Percentiles rank a stretch among this genome's conserved stretches.
Evolutionary conservation across 495 filamentous ascomycete genomes (phyloP).

Genomic region (Daldinia vernicosa): DNA sequence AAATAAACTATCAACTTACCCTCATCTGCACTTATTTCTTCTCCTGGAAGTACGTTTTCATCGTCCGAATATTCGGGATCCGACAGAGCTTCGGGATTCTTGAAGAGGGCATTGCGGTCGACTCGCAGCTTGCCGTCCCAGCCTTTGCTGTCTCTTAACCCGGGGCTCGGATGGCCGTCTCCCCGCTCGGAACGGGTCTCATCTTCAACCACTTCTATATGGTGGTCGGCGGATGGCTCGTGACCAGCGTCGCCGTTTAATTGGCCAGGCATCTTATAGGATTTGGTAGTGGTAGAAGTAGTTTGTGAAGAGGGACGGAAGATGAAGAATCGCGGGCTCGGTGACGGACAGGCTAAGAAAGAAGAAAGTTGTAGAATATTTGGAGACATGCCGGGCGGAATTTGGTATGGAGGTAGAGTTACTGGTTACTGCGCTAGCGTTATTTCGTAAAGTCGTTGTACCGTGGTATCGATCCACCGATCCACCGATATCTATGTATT

Average conservation of each 20-base stretch:
- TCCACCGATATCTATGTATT: too few species aligned
- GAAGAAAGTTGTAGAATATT: constrained; percentile 41
- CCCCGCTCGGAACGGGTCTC: constrained; percentile 49
- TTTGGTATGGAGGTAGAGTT: constrained; percentile 17
- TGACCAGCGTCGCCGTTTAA: constrained; percentile 43
- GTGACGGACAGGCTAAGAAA: constrained; percentile 24
- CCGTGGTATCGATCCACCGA: constrained; percentile 6
- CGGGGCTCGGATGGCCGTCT: constrained; percentile 55
- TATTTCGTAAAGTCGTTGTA: constrained; percentile 7
- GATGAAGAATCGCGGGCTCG: constrained; percentile 29
- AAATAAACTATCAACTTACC: constrained; percentile 61
- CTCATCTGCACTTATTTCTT: constrained; percentile 84
- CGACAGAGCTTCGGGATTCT: constrained; percentile 79
- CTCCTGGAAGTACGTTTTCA: constrained; percentile 76
- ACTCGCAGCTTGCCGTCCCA: constrained; percentile 93
- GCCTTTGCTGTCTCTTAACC: constrained; percentile 71
- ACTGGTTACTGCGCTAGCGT: not conserved
- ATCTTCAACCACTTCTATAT: constrained; percentile 56
- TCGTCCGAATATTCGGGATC: constrained; percentile 86
- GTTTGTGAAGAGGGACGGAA: constrained; percentile 22
- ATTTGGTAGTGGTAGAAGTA: constrained; percentile 3
- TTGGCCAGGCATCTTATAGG: constrained; percentile 48
- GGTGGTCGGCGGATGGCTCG: constrained; percentile 50
- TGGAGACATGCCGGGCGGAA: constrained; percentile 39
- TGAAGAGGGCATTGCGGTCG: constrained; percentile 67